A percentile compares a stretch with the other conserved stretches of the same genome.
Conservation (phyloP, 352 stramenopile species). For the Pilasporangium apinafurcum region DNA sequence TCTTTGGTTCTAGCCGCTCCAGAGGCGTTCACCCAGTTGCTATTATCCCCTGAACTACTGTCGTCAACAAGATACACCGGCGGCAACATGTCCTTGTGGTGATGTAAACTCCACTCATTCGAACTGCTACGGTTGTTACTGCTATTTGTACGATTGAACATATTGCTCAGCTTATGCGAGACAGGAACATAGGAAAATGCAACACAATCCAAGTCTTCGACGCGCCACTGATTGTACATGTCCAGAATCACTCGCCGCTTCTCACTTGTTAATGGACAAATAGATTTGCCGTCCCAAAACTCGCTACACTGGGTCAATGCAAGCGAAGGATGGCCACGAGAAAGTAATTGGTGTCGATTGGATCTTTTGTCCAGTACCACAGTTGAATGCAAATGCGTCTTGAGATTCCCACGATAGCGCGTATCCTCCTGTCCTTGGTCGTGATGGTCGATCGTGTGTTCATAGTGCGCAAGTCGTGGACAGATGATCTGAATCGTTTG, state of each 20-base stretch:
- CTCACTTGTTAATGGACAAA: conserved; percentile 75
- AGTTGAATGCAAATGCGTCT: conserved; percentile 83
- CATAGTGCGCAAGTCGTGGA: conserved; percentile 67
- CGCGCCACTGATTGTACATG: conserved; percentile 87
- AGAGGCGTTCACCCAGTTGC: not conserved
- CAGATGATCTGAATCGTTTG: conserved; percentile 83
- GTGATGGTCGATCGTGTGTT: conserved; percentile 82
- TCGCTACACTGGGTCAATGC: conserved; percentile 72
- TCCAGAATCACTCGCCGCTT: conserved; percentile 77
- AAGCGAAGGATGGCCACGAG: conserved; percentile 67
- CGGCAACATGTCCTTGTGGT: conserved; percentile 27
- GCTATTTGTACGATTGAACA: conserved; percentile 29
- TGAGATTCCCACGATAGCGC: conserved; percentile 76
- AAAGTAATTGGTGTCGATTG: conserved; percentile 74
- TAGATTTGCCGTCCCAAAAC: conserved; percentile 86
- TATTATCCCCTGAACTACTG: conserved; percentile 14
- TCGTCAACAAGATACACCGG: conserved; percentile 83
- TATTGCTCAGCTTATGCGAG: conserved; percentile 52
- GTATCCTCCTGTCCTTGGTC: conserved; percentile 83
- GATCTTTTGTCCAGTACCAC: conserved; percentile 78
- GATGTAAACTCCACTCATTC: conserved; percentile 6
- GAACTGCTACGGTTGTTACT: conserved; percentile 10
- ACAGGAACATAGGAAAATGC: conserved; percentile 81
- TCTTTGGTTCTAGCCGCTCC: too few relatives aligned
- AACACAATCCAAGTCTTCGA: conserved; percentile 81